Conservation (phyloP, 768 basidiomycete genomes). For the Roridomyces roridus region DNA sequence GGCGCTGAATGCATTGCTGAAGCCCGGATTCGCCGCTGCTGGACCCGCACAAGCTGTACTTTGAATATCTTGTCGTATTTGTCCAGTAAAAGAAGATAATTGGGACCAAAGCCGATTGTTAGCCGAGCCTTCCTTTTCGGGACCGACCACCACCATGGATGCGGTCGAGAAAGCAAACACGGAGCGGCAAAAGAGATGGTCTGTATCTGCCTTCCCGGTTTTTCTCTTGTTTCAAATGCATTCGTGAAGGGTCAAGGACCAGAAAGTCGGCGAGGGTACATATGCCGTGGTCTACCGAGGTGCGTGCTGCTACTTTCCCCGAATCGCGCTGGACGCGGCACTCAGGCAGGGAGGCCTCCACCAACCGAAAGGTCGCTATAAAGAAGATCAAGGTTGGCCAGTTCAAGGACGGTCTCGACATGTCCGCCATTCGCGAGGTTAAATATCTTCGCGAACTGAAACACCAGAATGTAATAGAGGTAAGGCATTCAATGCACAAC, state of each 20-base stretch:
- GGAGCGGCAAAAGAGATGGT: conserved; percentile 77
- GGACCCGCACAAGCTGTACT: no score
- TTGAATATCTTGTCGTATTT: no score
- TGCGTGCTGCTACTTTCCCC: conserved; percentile 32
- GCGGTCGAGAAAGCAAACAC: conserved; percentile 81
- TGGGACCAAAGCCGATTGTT: no score
- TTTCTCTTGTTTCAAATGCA: conserved; percentile 10
- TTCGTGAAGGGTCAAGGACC: conserved; percentile 71
- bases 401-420: conserved; percentile 97
- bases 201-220: conserved; percentile 13
- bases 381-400: conserved; percentile 98
- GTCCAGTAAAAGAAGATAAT: no score
- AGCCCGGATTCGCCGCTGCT: no score
- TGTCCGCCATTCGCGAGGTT: conserved; percentile 98
- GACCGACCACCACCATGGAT: conserved; percentile 57
- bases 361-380: conserved; percentile 89
- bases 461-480: conserved; percentile 96
- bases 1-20: no score
- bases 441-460: conserved; percentile 94
- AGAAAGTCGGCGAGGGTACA: conserved; percentile 89
- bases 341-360: conserved; percentile 74
- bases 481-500: conserved; percentile 35
- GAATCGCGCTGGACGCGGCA: conserved; percentile 1
- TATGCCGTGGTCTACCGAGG: conserved; percentile 97
- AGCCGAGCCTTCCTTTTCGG: no score